Evolutionary conservation across 2,329 filamentous ascomycete species (phyloP), one percentile per base, ranked within the genome.

Genomic region (Alternaria sp.): DNA sequence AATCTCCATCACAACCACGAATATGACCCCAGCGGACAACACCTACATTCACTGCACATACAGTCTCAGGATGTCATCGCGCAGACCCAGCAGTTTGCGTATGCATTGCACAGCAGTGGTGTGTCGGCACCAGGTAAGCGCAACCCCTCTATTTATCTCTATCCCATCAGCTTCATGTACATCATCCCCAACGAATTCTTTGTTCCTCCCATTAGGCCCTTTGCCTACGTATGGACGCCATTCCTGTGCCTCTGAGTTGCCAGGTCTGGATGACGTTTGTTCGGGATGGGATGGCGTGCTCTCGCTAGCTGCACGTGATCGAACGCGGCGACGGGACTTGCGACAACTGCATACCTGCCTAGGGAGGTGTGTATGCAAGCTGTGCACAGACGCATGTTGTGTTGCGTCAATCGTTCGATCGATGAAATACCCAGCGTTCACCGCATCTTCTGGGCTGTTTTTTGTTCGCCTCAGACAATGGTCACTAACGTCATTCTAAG

Each of bases 401-500:
- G 32, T 40, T 54, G 45, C 26, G 23, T 56, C 19, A n/a, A 43
- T 15, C 10, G 15, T 30, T 23, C 25, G 23, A 25, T 30, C 56
- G 52, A 59, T 65, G 47, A 65, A 59, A 59, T 46, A 59, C n/a
- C 47, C 32, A 47, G 56, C 30, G 19, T 17, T 54, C 44, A 30
- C 40, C 40, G 61, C 40, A 13, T 12, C 30, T 54, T 58, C 28
- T 50, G 30, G 11, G 10, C 15, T 49, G 30, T 6, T 56, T 40
- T 50, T 57, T 30, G 59, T 63, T 65, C 51, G 45, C 55, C 10
- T 19, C 49, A 25, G 61, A 57, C 23, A 23, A 65, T 62, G 49
- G 46, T 61, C 62, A 69, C 77, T 79, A 66, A 79, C 72, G 56
- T 63, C 49, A 52, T 62, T 54, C 44, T 62, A 68, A 78, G 76